Evolutionary conservation across 495 filamentous ascomycete species (phyloP), one percentile per base, ranked within the genome.

Genomic region (Chaetomium cochliodes): DNA sequence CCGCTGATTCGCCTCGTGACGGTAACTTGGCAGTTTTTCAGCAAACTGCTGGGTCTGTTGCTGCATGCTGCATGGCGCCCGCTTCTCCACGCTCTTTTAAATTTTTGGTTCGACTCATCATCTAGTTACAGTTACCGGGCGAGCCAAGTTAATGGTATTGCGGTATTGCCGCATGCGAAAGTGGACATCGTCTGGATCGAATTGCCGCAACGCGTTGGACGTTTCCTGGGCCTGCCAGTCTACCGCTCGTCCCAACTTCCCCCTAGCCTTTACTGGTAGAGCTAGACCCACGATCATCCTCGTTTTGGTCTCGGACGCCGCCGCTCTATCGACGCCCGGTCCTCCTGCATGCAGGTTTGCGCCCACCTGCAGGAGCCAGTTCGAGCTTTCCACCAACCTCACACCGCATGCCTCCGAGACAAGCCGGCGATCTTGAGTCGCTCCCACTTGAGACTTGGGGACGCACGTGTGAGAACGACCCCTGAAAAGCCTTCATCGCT

Each of bases 361-460:
- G 47, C 49, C 66, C 65, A 47, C 49, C 66, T 73, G 71, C 68
- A 71, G 64, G 66, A 63, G 55, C 54, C 49, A 64, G 66, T 69
- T 63, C 67, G 63, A 65, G 65, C 68, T 65, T 69, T 64, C 30
- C 59, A 56, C 30, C 16, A 23, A 47, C 13, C 52, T 22, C 53
- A 44, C 39, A 13, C 20, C 61, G 33, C 53, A 63, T 58, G 61
- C 20, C 53, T 57, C 61, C 61, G 61, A 63, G 52, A 63, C 61
- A 57, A 1, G 0, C 61, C 42, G 61, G n/a, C 52, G 30, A 63
- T 51, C 61, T 7, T 25, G 28, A 30, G 61, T 18, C 28, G 37
- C 23, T 16, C 28, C 30, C 5, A 4, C 16, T 50, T 64, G 63
- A 70, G 46, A 67, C 68, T 30, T 51, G 30, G 26, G 47, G 44